These are phyloP conservation scores for Schoenoplectus triqueter DNA, from an alignment of 202 grass and related monocot species.

Conservation along the genomic window DNA sequence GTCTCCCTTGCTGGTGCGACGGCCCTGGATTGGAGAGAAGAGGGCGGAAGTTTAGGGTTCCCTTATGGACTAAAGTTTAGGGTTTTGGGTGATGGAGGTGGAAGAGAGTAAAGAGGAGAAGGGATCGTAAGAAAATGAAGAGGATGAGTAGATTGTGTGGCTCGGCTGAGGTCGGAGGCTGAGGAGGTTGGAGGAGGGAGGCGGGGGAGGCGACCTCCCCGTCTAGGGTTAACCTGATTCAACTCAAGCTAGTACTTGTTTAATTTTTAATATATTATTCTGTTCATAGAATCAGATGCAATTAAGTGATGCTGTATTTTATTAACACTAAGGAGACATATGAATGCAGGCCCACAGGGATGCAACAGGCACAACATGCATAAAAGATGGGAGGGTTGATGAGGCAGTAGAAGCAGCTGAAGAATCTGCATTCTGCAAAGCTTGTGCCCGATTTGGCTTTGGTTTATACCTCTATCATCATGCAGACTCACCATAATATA, in stretches of 20 bases:
- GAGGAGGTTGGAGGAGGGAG: too few species aligned
- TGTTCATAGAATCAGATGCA: neutral
- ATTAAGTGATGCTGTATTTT: neutral
- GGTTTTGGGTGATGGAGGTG: too few species aligned
- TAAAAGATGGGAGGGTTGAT: constrained; percentile 57
- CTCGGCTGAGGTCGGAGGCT: too few species aligned
- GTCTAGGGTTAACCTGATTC: neutral
- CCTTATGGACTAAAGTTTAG: too few species aligned
- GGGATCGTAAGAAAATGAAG: too few species aligned
- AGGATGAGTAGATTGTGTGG: too few species aligned
- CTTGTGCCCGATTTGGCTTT: constrained; percentile 87
- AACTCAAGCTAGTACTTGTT: neutral
- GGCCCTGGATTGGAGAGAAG: too few species aligned
- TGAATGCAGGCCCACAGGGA: constrained; percentile 71
- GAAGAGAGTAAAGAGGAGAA: too few species aligned
- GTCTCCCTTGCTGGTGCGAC: too few species aligned
- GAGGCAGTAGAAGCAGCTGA: constrained; percentile 71
- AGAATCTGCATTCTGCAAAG: constrained; percentile 86
- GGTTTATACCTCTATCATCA: constrained; percentile 84
- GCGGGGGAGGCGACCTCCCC: too few species aligned
- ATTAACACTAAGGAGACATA: neutral
- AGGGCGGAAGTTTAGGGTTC: too few species aligned
- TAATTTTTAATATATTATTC: neutral
- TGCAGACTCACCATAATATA: constrained; percentile 51
- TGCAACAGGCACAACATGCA: constrained; percentile 62